A percentile compares a stretch with the other conserved stretches of the same genome.
These are phyloP conservation scores for Sphagnum magellanicum DNA, from an alignment of 228 moss, liverwort and hornwort species.

Conservation along the genomic window DNA sequence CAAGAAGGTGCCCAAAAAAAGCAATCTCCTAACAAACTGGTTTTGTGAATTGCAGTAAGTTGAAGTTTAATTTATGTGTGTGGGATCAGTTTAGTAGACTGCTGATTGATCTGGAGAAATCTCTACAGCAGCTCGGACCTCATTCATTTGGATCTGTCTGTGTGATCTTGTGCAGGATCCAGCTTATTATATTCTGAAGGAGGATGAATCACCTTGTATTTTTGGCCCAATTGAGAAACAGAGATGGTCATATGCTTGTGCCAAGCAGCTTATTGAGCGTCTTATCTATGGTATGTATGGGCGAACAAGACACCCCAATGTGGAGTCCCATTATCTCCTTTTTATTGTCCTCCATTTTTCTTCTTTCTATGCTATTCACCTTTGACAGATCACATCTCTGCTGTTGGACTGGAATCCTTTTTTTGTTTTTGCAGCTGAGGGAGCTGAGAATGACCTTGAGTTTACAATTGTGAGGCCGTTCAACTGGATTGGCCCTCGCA, in stretches of 20 bases:
- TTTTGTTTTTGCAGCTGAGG: conserved; percentile 32
- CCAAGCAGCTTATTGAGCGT: conserved; percentile 61
- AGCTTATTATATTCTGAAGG: conserved; percentile 42
- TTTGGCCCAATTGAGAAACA: conserved; percentile 48
- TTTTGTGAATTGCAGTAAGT: too few species aligned
- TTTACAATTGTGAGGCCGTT: conserved; percentile 70
- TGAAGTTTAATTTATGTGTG: not conserved
- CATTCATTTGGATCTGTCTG: too few species aligned
- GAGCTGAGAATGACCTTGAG: conserved; percentile 50
- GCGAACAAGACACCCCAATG: too few species aligned
- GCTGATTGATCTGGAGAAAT: not conserved
- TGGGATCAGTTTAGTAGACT: not conserved
- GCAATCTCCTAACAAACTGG: too few species aligned
- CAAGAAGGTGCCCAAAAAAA: conserved; percentile 15
- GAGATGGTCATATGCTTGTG: conserved; percentile 65
- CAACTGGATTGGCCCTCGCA: conserved; percentile 75
- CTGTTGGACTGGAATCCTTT: not conserved
- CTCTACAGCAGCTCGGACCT: not conserved
- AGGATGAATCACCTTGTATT: conserved; percentile 50
- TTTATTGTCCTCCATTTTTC: too few species aligned
- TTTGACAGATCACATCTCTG: not conserved
- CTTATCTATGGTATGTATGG: conserved; percentile 36
- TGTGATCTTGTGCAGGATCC: conserved; percentile 30
- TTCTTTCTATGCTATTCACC: too few species aligned
- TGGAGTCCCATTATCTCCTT: too few species aligned